Evolutionary conservation across 306 rosid genomes (phyloP), one percentile per base, ranked within the genome.

Genomic region (Macrotyloma uniflorum): DNA sequence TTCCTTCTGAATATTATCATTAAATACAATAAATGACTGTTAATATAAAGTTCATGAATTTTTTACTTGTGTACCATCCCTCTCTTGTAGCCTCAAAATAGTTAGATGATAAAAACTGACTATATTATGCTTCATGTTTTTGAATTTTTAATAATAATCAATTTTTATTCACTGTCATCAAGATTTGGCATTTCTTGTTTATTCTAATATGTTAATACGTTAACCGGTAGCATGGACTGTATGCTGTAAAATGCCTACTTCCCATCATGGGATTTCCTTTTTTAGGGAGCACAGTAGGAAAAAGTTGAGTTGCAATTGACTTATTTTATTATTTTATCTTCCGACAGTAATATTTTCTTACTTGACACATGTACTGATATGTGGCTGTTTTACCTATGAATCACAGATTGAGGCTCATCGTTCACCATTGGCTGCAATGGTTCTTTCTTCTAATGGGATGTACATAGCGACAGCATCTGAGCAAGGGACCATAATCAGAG

Each of bases 401-500:
- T 68, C 77, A 36, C 93, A 94, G 98, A 94, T 94, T 66, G 97
- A 92, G 40, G 98, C 98, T 47, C 98, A 94, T 77, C 93, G 85
- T 35, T 84, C 97, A 45, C 97, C 97, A 18, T 85, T 94, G 61
- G 90, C 87, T 85, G 96, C 93, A 58, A 84, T 94, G 85, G 90
- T 80, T 49, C 91, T 94, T 84, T 94, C 97, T 74, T 92, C 95
- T 36, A 94, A 84, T 28, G 98, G 97, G 79, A 86, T 79, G 86
- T 94, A 92, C 81, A 77, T 94, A 72, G 98, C 98, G 78, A 94
- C 98, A 76, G 98, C 98, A 70, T 94, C 98, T 45, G 98, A 94
- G 83, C 97, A 92, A 84, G 98, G 98, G 77, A 94, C 98, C 74
- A 90, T 90, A 72, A 77, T 94, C 83, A 88, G 98, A 83, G 98